Evolutionary conservation across 2,329 filamentous ascomycete species (phyloP), one percentile per base, ranked within the genome.

Genomic region (Paecilomyces fulvus): DNA sequence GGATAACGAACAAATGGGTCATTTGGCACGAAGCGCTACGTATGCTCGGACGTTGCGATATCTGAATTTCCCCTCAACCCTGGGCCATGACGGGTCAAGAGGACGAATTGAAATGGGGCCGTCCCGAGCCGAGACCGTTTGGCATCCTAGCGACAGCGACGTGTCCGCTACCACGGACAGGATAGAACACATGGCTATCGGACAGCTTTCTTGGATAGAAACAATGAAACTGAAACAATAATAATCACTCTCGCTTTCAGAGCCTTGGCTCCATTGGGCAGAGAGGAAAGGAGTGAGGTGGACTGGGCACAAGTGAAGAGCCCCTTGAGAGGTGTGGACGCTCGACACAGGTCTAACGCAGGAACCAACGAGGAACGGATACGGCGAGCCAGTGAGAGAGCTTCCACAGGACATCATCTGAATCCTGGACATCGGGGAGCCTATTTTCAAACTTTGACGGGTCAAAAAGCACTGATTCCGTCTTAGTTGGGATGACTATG

Each of bases 331-430:
- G 17, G 50, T 25, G 28, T 49, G 48, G 48, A 49, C 25, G 58
- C 52, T 52, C 53, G 56, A 61, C 55, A 63, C 60, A 61, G 53
- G 68, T 63, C 69, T 71, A 71, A 70, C 70, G 69, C 69, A 71
- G 69, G 68, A 70, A 71, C 69, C 69, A 63, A 59, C 58, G 55
- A 61, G 61, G 30, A 12, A 56, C 20, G 20, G 31, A 25, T 12
- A 50, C 12, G 7, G 28, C 14, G 30, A 53, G 33, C 51, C 51
- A 53, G 28, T 53, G 17, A 53, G 51, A 53, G 51, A 49, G 20
- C 48, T 17, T 12, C 10, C 48, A 49, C 48, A 12, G 48, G 7
- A 23, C 21, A 23, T 49, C 48, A 43, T 43, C 33, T 43, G 33
- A 43, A 43, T 12, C 33, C 17, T 17, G 25, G 48, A 28, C 12